Percentiles rank a stretch among this genome's conserved stretches.
phyloP scores from a whole-genome alignment of 139 green algal genomes.

The Chlorella sp. region DNA sequence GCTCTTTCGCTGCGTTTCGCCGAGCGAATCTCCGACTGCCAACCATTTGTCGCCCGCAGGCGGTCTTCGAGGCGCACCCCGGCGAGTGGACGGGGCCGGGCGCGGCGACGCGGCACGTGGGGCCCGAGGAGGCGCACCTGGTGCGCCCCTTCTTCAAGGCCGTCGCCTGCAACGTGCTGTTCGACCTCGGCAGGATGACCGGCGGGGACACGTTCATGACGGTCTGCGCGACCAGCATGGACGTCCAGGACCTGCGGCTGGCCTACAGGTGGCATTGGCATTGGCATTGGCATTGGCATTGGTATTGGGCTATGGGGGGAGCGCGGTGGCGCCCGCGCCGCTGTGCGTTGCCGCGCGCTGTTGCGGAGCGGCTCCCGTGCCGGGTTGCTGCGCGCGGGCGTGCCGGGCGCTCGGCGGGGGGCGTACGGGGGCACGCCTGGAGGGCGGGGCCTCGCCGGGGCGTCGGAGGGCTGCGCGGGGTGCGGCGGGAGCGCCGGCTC shows the following conservation, averaged over 20 bases:
- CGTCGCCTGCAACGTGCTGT: conserved; percentile 23
- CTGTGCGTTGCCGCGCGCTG: neutral
- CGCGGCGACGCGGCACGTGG: conserved; percentile 7
- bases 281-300: no score
- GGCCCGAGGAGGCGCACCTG: neutral
- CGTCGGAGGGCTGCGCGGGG: neutral
- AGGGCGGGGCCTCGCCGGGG: no score
- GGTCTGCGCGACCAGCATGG: conserved; percentile 33
- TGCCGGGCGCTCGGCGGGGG: no score
- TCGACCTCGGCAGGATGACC: conserved; percentile 44
- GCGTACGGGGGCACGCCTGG: no score
- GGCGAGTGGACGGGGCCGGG: conserved; percentile 29
- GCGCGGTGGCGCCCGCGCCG: neutral
- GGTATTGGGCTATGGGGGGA: no score
- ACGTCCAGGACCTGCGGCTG: conserved; percentile 44
- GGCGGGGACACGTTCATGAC: conserved; percentile 41
- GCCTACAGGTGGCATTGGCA: conserved; percentile 47
- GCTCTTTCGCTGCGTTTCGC: neutral
- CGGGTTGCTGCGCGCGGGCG: no score
- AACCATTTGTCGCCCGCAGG: conserved; percentile 26
- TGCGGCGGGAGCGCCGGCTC: neutral
- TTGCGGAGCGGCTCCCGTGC: no score
- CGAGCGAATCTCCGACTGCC: no score
- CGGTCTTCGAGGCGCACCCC: conserved; percentile 46
- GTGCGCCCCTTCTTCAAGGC: conserved; percentile 29